Evolutionary conservation across 2,329 filamentous ascomycete genomes (phyloP).

Genomic region (Botrytis cinerea): DNA sequence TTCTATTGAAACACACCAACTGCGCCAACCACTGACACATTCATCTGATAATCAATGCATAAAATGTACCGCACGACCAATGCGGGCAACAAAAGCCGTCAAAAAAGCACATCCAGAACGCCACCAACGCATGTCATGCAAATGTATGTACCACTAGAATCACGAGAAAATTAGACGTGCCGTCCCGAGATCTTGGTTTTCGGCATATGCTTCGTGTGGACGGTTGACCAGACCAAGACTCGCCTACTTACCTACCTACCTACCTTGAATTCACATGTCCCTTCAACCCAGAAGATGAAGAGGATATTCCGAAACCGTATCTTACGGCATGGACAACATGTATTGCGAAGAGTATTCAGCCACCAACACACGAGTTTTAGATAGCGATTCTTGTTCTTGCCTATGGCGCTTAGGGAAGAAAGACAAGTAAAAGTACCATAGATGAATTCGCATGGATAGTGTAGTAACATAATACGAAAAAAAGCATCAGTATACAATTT

Average conservation of each 20-base stretch:
- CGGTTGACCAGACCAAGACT: not conserved
- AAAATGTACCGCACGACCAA: not conserved
- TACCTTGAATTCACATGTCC: not conserved
- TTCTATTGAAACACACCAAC: not conserved
- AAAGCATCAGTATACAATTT: not conserved
- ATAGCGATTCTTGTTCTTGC: not conserved
- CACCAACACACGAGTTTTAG: not conserved
- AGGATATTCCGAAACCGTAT: slow-evolving; percentile 5
- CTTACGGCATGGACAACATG: not conserved
- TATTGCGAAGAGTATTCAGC: not conserved
- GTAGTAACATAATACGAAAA: not conserved
- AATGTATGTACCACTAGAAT: not conserved
- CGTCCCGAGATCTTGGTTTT: slow-evolving; percentile 25
- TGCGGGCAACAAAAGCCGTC: not conserved
- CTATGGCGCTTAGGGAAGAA: not conserved
- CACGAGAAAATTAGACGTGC: slow-evolving; percentile 5
- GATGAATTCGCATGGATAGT: not conserved
- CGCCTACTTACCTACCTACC: not conserved
- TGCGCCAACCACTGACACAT: not conserved
- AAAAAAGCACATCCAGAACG: not conserved
- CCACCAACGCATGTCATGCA: slow-evolving; percentile 20
- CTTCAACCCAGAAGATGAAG: not conserved
- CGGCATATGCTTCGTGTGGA: slow-evolving; percentile 18
- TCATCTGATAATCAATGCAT: slow-evolving; percentile 10
- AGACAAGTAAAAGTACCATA: not conserved